These are phyloP conservation scores for Mucor ambiguus DNA, from an alignment of 371 early-diverging fungal genomes.

Conservation along the genomic window DNA sequence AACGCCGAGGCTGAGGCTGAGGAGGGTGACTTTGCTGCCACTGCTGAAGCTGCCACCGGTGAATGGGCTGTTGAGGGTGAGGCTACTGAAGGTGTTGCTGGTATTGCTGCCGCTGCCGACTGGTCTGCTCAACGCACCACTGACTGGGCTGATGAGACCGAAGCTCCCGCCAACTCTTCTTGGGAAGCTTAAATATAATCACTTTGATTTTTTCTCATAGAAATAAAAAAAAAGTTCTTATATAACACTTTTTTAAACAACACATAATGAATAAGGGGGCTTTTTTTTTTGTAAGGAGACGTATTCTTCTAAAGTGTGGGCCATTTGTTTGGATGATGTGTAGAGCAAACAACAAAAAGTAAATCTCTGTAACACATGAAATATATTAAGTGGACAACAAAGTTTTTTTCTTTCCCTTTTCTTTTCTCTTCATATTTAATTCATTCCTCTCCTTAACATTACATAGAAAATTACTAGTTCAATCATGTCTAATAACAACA, in stretches of 20 bases:
- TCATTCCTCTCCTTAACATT: conserved; percentile 5
- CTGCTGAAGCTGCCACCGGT: conserved; percentile 25
- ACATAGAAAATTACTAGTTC: conserved; percentile 4
- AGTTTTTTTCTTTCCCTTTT: not conserved
- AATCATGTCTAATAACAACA: conserved; percentile 20
- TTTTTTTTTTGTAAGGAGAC: not conserved
- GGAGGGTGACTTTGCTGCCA: conserved; percentile 31
- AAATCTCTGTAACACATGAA: conserved; percentile 3
- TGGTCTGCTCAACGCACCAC: conserved; percentile 33
- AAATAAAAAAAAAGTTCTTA: conserved; percentile 6
- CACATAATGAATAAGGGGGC: not conserved
- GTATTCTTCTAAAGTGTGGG: not conserved
- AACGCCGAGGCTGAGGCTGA: conserved; percentile 32
- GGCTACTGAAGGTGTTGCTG: conserved; percentile 38
- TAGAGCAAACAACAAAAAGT: not conserved
- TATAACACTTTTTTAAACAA: not conserved
- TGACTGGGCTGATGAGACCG: conserved; percentile 42
- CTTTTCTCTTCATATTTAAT: not conserved
- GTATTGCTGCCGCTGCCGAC: conserved; percentile 42
- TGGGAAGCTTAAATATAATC: conserved; percentile 38
- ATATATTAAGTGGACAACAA: not conserved
- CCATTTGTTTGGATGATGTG: conserved; percentile 1
- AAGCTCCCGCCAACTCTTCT: conserved; percentile 33
- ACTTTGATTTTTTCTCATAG: conserved; percentile 1
- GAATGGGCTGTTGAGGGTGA: conserved; percentile 44